Evolutionary conservation across 2,329 filamentous ascomycete genomes (phyloP).

Genomic region (Sclerotinia nivalis): DNA sequence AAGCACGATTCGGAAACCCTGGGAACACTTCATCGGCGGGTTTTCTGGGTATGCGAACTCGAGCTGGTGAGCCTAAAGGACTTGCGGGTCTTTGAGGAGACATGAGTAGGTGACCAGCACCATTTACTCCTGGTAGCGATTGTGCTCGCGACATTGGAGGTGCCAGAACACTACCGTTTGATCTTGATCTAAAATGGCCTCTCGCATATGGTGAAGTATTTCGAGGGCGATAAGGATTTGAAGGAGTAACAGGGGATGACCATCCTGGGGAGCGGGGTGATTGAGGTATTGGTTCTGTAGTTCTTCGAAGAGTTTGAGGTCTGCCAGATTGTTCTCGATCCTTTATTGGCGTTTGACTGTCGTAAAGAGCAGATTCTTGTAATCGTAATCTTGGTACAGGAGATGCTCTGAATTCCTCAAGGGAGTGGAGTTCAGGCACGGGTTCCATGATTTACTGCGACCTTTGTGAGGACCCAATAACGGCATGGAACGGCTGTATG

Average conservation of each 20-base stretch:
- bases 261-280: constrained; percentile 52
- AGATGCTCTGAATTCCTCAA: constrained; percentile 64
- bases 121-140: constrained; percentile 64
- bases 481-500: constrained; percentile 17
- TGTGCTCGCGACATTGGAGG: constrained; percentile 63
- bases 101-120: constrained; percentile 55
- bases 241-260: constrained; percentile 41
- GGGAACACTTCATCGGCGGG: constrained; percentile 62
- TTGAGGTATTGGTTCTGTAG: constrained; percentile 57
- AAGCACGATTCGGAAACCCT: constrained; percentile 47
- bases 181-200: constrained; percentile 58
- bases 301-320: constrained; percentile 56
- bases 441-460: constrained; percentile 56
- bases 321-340: constrained; percentile 42
- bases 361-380: constrained; percentile 34
- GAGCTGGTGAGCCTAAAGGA: constrained; percentile 55
- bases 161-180: constrained; percentile 55
- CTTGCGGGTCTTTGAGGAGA: constrained; percentile 55
- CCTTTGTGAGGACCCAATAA: constrained; percentile 22
- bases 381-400: constrained; percentile 57
- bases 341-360: constrained; percentile 25
- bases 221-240: constrained; percentile 60
- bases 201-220: constrained; percentile 62
- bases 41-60: constrained; percentile 55
- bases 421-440: constrained; percentile 66